These are phyloP conservation scores for Pythium dissotocum DNA, from an alignment of 352 stramenopile species.

Conservation along the genomic window DNA sequence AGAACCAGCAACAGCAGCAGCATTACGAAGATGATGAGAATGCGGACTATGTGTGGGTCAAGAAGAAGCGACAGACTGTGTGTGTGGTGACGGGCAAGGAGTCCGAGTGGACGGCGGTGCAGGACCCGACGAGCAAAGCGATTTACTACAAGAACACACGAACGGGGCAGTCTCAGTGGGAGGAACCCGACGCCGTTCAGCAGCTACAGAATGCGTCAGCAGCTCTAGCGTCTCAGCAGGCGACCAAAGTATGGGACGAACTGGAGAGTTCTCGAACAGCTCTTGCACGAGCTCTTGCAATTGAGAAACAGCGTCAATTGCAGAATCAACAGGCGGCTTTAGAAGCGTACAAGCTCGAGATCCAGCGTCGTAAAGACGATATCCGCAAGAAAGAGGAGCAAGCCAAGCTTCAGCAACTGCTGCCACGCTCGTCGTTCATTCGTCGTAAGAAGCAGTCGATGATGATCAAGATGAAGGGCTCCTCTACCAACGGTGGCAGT, in stretches of 20 bases:
- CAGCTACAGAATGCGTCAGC: constrained; percentile 50
- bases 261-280: constrained; percentile 45
- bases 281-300: constrained; percentile 40
- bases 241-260: constrained; percentile 56
- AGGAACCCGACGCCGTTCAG: constrained; percentile 62
- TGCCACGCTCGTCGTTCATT: constrained; percentile 65
- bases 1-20: constrained; percentile 40
- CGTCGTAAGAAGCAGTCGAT: constrained; percentile 68
- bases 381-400: constrained; percentile 60
- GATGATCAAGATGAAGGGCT: constrained; percentile 51
- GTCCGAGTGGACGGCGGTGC: constrained; percentile 63
- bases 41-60: constrained; percentile 72
- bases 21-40: constrained; percentile 41
- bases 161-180: constrained; percentile 68
- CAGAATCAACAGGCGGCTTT: constrained; percentile 36
- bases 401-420: constrained; percentile 52
- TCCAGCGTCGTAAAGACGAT: constrained; percentile 53
- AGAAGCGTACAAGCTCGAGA: constrained; percentile 36
- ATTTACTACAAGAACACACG: constrained; percentile 79
- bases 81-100: constrained; percentile 61
- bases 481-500: constrained; percentile 25
- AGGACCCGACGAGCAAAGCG: constrained; percentile 50
- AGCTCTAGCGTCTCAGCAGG: constrained; percentile 55
- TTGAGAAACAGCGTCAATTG: constrained; percentile 47
- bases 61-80: constrained; percentile 72